Evolutionary conservation across 2,329 filamentous ascomycete genomes (phyloP), one percentile per base, ranked within the genome.

Genomic region (Calonectria hongkongensis): DNA sequence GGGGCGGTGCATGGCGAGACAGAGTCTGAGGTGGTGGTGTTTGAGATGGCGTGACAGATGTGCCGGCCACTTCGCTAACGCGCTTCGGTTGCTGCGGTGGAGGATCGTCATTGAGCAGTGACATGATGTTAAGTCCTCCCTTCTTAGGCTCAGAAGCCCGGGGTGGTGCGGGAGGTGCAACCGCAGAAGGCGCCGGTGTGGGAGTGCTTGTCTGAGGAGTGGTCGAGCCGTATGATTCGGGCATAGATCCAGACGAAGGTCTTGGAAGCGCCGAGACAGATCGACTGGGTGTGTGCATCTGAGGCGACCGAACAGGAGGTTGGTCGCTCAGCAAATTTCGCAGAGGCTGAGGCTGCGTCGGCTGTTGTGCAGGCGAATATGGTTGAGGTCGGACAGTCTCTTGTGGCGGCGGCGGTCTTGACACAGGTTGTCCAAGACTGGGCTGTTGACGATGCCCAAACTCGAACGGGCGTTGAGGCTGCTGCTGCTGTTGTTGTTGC

Each of bases 121-220:
- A 90, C 88, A 92, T 91, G 73, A 93, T 87, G 74, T 85, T 92
- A 16, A 90, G 92, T 9, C 88, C 92, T 33, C 88, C 91, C 83
- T 92, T 92, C n/a, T 88, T 86, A 58, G 84, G 83, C 75, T 90
- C 88, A 2, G 88, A 80, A 47, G 86, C 82, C 33, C 86, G 82
- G 27, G 86, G 78, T 12, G 86, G 80, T 33, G 84, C 81, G 9
- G 84, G 84, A 2, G 86, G 80, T 30, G 84, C 82, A 10, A 84
- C 84, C 3, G 84, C 73, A 21, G 82, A 83, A n/a, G 80, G 75
- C 5, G 73, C 75, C 18, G 81, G 79, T 33, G 80, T 75, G n/a
- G 83, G 80, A 15, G 82, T 78, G 33, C 76, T 66, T 47, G 83
- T 74, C 45, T 80, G 79, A 56, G 82, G 77, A 21, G 82, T 76